A percentile compares a stretch with the other conserved stretches of the same genome.
phyloP scores from a whole-genome alignment of 805 yeast species.

The Candida orba region DNA sequence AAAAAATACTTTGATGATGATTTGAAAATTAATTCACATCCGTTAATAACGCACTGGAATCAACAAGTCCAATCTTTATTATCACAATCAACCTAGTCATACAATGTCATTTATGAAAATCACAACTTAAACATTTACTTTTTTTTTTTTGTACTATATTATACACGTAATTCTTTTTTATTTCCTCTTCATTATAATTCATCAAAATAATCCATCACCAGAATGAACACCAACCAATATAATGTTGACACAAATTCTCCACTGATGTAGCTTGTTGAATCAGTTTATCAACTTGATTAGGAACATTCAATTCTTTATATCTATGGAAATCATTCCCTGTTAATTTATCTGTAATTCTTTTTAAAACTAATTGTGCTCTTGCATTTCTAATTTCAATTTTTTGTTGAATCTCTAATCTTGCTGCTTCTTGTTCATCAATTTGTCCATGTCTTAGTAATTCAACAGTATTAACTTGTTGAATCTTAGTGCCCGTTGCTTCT shows the following conservation, averaged over 20 bases:
- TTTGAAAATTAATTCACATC: constrained; percentile 26
- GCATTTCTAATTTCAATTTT: constrained; percentile 72
- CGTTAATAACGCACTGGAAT: constrained; percentile 42
- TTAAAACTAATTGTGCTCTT: constrained; percentile 83
- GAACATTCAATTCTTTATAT: constrained; percentile 62
- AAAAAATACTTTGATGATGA: constrained; percentile 43
- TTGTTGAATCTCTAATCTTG: constrained; percentile 60
- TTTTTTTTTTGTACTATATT: too few relatives aligned
- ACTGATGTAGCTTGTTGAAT: constrained; percentile 96
- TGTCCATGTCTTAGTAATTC: constrained; percentile 67
- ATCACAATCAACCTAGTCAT: neutral
- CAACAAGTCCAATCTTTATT: constrained; percentile 6
- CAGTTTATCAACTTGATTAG: constrained; percentile 86
- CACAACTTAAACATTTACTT: neutral
- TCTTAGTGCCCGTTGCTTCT: constrained; percentile 62
- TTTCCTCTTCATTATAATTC: too few relatives aligned
- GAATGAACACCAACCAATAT: constrained; percentile 98
- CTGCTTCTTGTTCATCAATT: constrained; percentile 72
- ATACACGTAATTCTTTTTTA: neutral
- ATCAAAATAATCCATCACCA: constrained; percentile 47
- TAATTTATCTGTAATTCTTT: constrained; percentile 84
- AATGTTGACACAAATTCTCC: constrained; percentile 93
- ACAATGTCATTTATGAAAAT: neutral
- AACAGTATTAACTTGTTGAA: constrained; percentile 61
- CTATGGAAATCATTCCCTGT: constrained; percentile 90